Evolutionary conservation across 192 early-diverging fungal species (phyloP), one percentile per base, ranked within the genome.

Genomic region (Coemansia sp.): DNA sequence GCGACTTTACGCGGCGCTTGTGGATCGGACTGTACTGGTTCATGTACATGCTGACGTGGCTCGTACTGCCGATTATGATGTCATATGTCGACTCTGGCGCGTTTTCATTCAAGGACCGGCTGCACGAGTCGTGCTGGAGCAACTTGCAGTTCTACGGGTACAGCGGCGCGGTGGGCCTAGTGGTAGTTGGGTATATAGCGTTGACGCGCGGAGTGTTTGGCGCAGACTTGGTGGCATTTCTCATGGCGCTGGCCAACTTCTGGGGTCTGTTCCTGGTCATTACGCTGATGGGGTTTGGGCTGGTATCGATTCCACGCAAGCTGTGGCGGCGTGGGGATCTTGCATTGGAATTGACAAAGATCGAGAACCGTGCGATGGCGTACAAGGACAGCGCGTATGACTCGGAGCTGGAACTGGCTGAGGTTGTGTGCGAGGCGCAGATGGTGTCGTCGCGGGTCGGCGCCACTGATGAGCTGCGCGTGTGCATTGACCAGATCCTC

Each of bases 171-270:
- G 74, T 90, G 10, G 95, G 92, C 0, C 43, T 93, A 1, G 62
- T 90, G 41, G 88, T 92, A 6, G 72, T 96, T 14, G 81, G 91
- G n/a, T 95, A 94, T 61, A 79, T 95, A 31, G 71, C 87, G 1
- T 49, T 90, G 64, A 58, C 49, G 59, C 93, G 86, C 69, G 85
- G 85, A 41, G 59, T 74, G 27, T 65, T 73, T 64, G 72, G 80
- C 20, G 62, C 75, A 12, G 83, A 78, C 54, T 69, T 98, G 20
- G 79, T 90, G 25, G 89, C 88, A 2, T 90, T 94, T 59, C 81
- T 94, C 25, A 98, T 98, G 89, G 94, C 97, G 0, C 87, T 91
- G 47, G 91, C 93, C 38, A 98, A 98, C 79, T 94, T 93, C 62
- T 98, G 92, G 91, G 96, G 96, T 41, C 84, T 98, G 32, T 73